Base-by-base conservation (phyloP, 805 yeast genomes). In the Ogataea pilisensis region DNA sequence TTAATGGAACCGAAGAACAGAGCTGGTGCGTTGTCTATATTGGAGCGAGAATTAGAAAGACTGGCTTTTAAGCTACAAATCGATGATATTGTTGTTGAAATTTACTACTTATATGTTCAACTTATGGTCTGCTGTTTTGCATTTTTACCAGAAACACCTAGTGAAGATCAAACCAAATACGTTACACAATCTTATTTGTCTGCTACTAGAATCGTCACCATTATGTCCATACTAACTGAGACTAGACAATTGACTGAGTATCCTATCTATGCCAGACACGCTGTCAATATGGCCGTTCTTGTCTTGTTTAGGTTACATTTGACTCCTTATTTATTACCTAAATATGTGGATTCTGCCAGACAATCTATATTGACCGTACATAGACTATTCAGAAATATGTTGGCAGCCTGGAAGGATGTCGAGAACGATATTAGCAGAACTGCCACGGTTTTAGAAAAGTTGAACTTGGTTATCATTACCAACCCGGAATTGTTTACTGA, bases 291-390 rank as follows among this genome's bases (percentile, higher is more conserved):
- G 56, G 81, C 90, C 0, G 93, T 90, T 0, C 70, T 89, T 31
- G 70, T 86, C 14, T 66, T 90, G 21, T 90, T 90, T 69, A 78
- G 90, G 50, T 69, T 90, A 31, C 95, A 88, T 54, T 66, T 87
- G 42, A 82, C 95, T 0, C 85, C 95, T 3, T 71, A 80, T 44
- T 68, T 88, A 36, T 61, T 83, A 35, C 84, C 82, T 52, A 82
- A 78, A 58, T 86, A 82, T 55, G 78, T 87, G 31, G 95, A 88
- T 54, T 83, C 95, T 24, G 90, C 96, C 1, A 74, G 97, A 49
- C 96, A 90, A 61, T 85, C 95, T 4, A 85, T 90, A 53, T 96
- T 90, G 12, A 90, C 96, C 0, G 95, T 88, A 2, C 96, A 90
- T 61, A 71, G 96, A 57, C 66, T 89, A 34, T 86, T 79, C 59